These are phyloP conservation scores for Malus hybrid DNA, from an alignment of 331 rosid genomes.

Conservation along the genomic window DNA sequence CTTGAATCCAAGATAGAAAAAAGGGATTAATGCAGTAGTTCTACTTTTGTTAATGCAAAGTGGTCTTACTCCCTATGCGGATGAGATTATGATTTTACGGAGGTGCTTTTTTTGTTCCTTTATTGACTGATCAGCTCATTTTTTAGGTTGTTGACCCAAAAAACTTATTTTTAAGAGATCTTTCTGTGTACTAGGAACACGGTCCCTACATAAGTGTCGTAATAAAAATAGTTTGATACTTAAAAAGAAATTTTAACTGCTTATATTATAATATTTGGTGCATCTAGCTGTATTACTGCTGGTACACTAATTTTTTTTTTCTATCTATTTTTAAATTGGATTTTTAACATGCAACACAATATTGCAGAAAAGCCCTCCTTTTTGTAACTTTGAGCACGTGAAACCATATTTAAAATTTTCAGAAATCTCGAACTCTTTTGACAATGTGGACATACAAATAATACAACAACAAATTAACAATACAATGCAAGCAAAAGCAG, in stretches of 20 bases:
- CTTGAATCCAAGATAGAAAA: neutral
- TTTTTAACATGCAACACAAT: neutral
- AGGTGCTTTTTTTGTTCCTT: neutral
- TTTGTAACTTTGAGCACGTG: constrained; percentile 22
- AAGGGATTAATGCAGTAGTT: neutral
- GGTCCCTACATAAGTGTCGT: too few relatives aligned
- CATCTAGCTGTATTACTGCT: too few relatives aligned
- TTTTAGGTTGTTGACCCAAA: too few relatives aligned
- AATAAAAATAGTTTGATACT: too few relatives aligned
- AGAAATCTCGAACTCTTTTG: neutral
- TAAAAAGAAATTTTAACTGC: too few relatives aligned
- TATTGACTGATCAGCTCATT: constrained; percentile 2
- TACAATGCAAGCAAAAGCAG: neutral
- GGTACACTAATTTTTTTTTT: too few relatives aligned
- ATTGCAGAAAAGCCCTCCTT: neutral
- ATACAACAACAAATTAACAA: neutral
- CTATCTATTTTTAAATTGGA: too few relatives aligned
- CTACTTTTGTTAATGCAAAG: neutral
- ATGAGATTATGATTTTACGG: neutral
- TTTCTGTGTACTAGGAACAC: too few relatives aligned
- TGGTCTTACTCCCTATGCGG: neutral
- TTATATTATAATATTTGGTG: too few relatives aligned
- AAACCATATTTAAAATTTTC: neutral
- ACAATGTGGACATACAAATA: neutral
- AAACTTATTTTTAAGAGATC: neutral